Base-by-base conservation (phyloP, 106 monocot genomes). In the Dioscorea zingiberensis region DNA sequence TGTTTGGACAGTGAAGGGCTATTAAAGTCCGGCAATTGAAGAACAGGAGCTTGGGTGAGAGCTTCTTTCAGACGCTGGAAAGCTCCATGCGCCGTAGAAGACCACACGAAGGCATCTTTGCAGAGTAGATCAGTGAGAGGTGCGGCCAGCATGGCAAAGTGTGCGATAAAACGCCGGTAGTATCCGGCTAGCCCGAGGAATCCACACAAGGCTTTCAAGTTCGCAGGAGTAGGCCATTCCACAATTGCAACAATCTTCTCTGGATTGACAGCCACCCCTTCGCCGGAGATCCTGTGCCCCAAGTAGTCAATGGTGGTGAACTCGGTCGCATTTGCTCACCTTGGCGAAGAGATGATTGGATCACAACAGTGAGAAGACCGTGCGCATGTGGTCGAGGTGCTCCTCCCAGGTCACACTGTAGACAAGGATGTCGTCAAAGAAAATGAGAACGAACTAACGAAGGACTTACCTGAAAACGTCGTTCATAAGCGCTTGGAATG, bases 171-270 rank as follows among this genome's bases (percentile, higher is more conserved):
- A 21, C 26, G 59, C 7, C 67, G 10, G 16, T 68, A 67, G 7
- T 75, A 68, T 13, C 1, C 74, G 48, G 60, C 29, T n/a, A 75
- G 11, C 1, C 68, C 75, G 3, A 68, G 48, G 38, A 75, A 75
- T 3, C 59, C 66, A n/a, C 21, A n/a, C 21, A 56, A 24, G 17
- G 11, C 21, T 11, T 56, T 56, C 21, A 10, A 4, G 13, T 7
- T 8, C 46, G 7, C 15, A 14, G 54, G 54, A 19, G 4, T 4
- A 54, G 54, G 18, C 18, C 27, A 7, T 16, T 27, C 3, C 21
- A 46, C 4, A 8, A 4, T 22, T 7, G 13, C 18, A 6, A 8
- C 19, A 1, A 64, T 21, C 11, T 64, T 64, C 0, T 45, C 23
- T 5, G 19, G 47, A 24, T 64, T 45, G 2, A 25, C 21, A 1